Evolutionary conservation across 2,329 filamentous ascomycete species (phyloP).

Genomic region (Talaromyces sp.): DNA sequence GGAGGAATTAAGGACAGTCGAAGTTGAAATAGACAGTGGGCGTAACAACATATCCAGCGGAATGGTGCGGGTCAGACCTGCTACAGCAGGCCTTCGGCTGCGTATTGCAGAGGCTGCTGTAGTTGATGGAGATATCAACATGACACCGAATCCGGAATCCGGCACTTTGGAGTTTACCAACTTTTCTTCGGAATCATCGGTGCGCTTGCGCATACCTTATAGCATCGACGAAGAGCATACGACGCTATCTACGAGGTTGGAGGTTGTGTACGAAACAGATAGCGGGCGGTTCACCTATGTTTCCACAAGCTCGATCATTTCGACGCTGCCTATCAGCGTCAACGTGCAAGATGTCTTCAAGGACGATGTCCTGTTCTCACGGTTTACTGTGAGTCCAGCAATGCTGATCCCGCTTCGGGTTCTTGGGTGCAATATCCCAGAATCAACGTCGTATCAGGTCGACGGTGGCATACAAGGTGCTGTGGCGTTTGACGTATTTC

Average conservation of each 20-base stretch:
- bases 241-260: slow-evolving; percentile 67
- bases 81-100: slow-evolving; percentile 55
- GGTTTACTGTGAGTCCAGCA: slow-evolving; percentile 83
- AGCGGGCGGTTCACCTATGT: slow-evolving; percentile 61
- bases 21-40: slow-evolving; percentile 66
- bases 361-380: slow-evolving; percentile 71
- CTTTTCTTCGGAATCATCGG: slow-evolving; percentile 24
- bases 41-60: slow-evolving; percentile 59
- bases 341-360: slow-evolving; percentile 98
- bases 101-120: slow-evolving; percentile 46
- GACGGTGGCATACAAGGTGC: slow-evolving; percentile 42
- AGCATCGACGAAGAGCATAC: slow-evolving; percentile 71
- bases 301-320: slow-evolving; percentile 57
- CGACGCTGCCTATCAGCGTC: slow-evolving; percentile 78
- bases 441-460: slow-evolving; percentile 59
- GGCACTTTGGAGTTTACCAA: slow-evolving; percentile 41
- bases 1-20: slow-evolving; percentile 70
- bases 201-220: slow-evolving; percentile 64
- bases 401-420: slow-evolving; percentile 69
- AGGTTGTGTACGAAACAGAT: slow-evolving; percentile 66
- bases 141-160: slow-evolving; percentile 38
- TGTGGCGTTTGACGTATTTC: slow-evolving; percentile 59
- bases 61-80: slow-evolving; percentile 50
- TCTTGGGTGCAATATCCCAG: slow-evolving; percentile 62
- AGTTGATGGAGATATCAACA: slow-evolving; percentile 35